These are phyloP conservation scores for Byssochlamys sp. DNA, from an alignment of 2,329 filamentous ascomycete genomes.

Conservation along the genomic window DNA sequence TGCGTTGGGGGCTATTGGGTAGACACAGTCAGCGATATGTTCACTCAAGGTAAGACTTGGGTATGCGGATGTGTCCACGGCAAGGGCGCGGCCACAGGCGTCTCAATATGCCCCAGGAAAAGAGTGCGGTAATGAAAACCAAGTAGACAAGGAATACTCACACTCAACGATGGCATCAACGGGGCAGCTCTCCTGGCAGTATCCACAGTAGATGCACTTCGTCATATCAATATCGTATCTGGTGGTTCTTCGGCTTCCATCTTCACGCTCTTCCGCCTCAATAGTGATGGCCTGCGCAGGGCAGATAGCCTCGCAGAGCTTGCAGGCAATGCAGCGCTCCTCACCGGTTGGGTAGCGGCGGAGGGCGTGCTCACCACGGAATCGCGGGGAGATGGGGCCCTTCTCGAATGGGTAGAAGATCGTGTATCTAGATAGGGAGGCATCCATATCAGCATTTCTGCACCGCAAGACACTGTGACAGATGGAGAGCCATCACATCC, in stretches of 20 bases:
- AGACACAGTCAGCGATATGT: constrained; percentile 8
- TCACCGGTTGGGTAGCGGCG: constrained; percentile 93
- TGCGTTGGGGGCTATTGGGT: constrained; percentile 51
- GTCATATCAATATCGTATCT: constrained; percentile 99
- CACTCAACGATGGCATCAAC: constrained; percentile 85
- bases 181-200: constrained; percentile 97
- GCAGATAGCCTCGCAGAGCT: constrained; percentile 97
- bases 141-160: constrained; percentile 24
- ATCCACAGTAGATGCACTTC: constrained; percentile 99
- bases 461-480: too few species aligned
- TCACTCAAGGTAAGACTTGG: neutral
- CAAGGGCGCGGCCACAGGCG: neutral
- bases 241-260: constrained; percentile 88
- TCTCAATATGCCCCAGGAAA: neutral
- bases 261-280: constrained; percentile 93
- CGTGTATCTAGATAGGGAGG: constrained; percentile 61
- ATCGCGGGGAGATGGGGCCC: constrained; percentile 92
- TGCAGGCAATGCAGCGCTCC: constrained; percentile 98
- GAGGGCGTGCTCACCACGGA: constrained; percentile 94
- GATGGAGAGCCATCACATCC: neutral
- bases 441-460: neutral
- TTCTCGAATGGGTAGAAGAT: constrained; percentile 99
- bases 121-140: neutral
- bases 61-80: neutral
- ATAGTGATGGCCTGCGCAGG: constrained; percentile 97